A percentile compares a stretch with the other conserved stretches of the same genome.
Conservation (phyloP, 208 protist species). For the Acanthamoeba triangularis region DNA sequence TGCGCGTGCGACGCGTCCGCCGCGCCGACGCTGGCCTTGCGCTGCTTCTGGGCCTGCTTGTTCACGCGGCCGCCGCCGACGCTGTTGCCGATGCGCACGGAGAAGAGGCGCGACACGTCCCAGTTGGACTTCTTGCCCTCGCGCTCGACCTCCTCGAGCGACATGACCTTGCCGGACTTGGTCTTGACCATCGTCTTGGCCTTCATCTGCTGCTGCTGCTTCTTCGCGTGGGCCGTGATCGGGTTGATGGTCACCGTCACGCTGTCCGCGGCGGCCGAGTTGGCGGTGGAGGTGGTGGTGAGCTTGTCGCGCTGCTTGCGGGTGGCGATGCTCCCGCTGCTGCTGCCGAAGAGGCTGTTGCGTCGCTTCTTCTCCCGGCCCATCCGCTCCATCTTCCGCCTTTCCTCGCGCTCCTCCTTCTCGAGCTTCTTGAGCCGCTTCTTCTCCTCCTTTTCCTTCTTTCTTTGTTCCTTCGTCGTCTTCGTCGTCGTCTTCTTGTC, state of each 20-base stretch:
- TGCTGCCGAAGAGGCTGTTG: constrained; percentile 20
- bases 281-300: background rate
- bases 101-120: background rate
- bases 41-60: background rate
- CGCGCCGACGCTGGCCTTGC: background rate
- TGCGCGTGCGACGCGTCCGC: background rate
- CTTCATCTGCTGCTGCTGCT: background rate
- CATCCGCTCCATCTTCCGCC: background rate
- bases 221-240: background rate
- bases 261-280: background rate
- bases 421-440: background rate
- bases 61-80: background rate
- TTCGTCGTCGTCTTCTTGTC: background rate
- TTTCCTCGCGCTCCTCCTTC: background rate
- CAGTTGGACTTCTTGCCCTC: constrained; percentile 23
- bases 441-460: background rate
- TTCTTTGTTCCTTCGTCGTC: too few relatives aligned
- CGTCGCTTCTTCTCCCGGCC: background rate
- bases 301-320: background rate
- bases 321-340: background rate
- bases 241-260: background rate
- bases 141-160: constrained; percentile 6
- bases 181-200: constrained; percentile 1
- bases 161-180: background rate
- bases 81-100: background rate